A percentile compares a stretch with the other conserved stretches of the same genome.
Conservation (phyloP, 2,329 filamentous ascomycete species). For the Neofusicoccum umdonicola region DNA sequence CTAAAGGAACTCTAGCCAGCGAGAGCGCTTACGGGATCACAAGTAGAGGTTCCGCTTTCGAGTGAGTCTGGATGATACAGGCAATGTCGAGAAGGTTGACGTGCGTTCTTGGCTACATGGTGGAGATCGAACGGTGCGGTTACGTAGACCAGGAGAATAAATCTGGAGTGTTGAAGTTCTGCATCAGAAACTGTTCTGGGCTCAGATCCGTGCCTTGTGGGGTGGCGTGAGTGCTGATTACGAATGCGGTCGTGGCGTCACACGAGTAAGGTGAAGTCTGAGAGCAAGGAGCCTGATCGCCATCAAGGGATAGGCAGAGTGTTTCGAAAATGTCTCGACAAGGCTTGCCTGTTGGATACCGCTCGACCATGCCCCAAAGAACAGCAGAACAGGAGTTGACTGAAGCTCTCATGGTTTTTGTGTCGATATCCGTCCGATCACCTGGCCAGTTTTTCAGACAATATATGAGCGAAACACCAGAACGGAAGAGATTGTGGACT, state of each 20-base stretch:
- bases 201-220: background rate
- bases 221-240: background rate
- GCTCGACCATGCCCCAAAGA: background rate
- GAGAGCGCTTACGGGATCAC: too few relatives aligned
- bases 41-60: background rate
- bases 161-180: background rate
- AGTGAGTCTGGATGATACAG: too few relatives aligned
- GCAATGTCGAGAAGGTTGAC: too few relatives aligned
- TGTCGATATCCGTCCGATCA: background rate
- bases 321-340: background rate
- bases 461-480: background rate
- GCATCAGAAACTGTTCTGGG: background rate
- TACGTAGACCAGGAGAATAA: background rate
- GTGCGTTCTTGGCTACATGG: too few relatives aligned
- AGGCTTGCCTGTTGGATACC: background rate
- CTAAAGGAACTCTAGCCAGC: background rate
- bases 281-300: background rate
- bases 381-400: background rate
- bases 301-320: background rate
- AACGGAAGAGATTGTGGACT: background rate
- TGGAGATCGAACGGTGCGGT: too few relatives aligned
- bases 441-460: background rate
- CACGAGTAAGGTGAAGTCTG: background rate
- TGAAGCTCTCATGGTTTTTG: background rate
- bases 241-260: background rate